Conservation (phyloP, 257 asterid genomes). For the Jasminum sambac region DNA sequence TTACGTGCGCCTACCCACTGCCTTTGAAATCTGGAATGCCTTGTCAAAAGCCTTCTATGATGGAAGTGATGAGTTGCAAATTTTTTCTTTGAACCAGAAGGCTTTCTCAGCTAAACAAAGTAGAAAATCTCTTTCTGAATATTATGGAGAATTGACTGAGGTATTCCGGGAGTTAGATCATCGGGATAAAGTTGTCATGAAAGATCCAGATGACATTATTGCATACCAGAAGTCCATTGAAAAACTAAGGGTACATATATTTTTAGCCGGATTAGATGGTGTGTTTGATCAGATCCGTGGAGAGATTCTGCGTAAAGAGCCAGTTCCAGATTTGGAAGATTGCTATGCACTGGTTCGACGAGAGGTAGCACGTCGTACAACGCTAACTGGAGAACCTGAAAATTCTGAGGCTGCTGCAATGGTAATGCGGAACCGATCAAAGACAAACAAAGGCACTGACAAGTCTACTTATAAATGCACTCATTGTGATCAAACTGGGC, state of each 20-base stretch:
- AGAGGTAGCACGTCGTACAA: background rate
- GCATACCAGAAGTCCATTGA: constrained; percentile 12
- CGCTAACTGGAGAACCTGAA: background rate
- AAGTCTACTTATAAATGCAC: background rate
- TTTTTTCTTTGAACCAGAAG: background rate
- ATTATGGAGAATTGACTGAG: constrained; percentile 5
- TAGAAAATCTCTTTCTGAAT: background rate
- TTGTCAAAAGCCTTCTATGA: constrained; percentile 12
- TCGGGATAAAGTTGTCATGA: constrained; percentile 15
- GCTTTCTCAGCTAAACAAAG: background rate
- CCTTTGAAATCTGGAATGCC: background rate
- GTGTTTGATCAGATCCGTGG: constrained; percentile 14
- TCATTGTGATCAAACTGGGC: background rate
- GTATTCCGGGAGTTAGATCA: constrained; percentile 21
- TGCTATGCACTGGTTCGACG: background rate
- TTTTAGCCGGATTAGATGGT: constrained; percentile 17
- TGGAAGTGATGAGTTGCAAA: constrained; percentile 11
- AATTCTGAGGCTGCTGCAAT: background rate
- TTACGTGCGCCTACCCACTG: background rate
- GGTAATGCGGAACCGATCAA: background rate
- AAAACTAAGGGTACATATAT: constrained; percentile 11
- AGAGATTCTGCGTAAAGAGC: background rate
- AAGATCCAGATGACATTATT: constrained; percentile 2
- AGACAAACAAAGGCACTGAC: background rate
- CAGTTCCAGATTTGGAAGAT: background rate